These are phyloP conservation scores for Macadamia tetraphylla DNA, from an alignment of 164 flowering plant species.

Conservation along the genomic window DNA sequence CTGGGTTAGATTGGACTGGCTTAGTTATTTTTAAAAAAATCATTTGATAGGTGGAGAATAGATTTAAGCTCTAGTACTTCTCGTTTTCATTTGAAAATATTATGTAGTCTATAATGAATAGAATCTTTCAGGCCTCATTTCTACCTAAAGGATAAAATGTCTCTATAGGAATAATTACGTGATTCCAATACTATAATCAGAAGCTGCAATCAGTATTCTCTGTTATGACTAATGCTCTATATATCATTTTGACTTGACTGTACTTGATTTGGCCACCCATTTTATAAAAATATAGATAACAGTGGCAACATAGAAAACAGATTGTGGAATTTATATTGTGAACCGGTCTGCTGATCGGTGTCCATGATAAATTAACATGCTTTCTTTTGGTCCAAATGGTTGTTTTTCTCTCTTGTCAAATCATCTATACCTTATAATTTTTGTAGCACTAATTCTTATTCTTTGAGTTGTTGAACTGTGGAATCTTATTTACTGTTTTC, in stretches of 20 bases:
- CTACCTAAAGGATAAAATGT: too few species aligned
- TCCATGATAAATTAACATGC: too few species aligned
- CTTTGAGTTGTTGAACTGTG: not conserved
- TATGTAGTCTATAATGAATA: not conserved
- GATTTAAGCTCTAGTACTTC: not conserved
- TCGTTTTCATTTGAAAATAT: not conserved
- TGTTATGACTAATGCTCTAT: not conserved
- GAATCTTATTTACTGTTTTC: not conserved
- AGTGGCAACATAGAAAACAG: not conserved
- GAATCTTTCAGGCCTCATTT: too few species aligned
- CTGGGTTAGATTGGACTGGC: not conserved
- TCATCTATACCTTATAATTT: too few species aligned
- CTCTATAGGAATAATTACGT: too few species aligned
- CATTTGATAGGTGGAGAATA: not conserved
- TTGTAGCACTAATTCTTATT: not conserved
- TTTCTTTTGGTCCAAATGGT: too few species aligned
- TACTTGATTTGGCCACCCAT: not conserved
- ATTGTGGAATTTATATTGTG: not conserved
- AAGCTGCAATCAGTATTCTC: not conserved
- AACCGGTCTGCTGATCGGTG: too few species aligned
- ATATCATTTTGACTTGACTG: not conserved
- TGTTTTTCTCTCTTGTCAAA: too few species aligned
- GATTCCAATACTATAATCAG: too few species aligned
- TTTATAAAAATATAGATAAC: not conserved
- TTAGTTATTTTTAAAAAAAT: not conserved